A percentile compares a stretch with the other conserved stretches of the same genome.
Evolutionary conservation across 345 rosid genomes (phyloP).

Genomic region (Firmiana major): DNA sequence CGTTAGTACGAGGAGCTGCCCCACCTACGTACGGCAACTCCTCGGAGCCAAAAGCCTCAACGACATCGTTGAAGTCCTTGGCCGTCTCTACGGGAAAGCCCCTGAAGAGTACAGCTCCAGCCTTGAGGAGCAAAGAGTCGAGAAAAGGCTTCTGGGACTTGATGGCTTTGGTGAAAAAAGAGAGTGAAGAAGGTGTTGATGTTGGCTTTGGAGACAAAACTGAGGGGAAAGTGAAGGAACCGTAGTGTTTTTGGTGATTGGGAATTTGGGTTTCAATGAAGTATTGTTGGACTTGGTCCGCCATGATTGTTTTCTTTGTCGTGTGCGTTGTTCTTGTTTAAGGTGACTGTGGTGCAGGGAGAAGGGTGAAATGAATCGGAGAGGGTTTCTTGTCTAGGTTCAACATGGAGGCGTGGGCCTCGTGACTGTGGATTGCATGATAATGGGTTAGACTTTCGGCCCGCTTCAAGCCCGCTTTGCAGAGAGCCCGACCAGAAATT

Average conservation of each 20-base stretch:
- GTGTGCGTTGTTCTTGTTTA: no score
- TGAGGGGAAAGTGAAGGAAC: conserved; percentile 52
- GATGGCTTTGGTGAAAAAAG: conserved; percentile 38
- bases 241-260: conserved; percentile 46
- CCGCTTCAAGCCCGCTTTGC: neutral
- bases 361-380: neutral
- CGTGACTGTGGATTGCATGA: neutral
- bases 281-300: neutral
- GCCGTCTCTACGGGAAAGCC: conserved; percentile 62
- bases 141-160: conserved; percentile 45
- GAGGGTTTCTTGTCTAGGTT: neutral
- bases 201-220: conserved; percentile 38
- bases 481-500: no score
- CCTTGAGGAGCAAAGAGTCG: conserved; percentile 50
- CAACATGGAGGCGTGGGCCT: neutral
- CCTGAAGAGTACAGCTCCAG: conserved; percentile 72
- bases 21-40: conserved; percentile 92
- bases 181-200: conserved; percentile 21
- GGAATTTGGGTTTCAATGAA: conserved; percentile 45
- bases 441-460: neutral
- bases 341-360: neutral
- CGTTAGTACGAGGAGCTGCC: conserved; percentile 72
- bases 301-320: no score
- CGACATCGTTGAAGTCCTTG: conserved; percentile 75
- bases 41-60: conserved; percentile 81